Conservation (phyloP, 192 early-diverging fungal genomes). For the Coemansia sp. region DNA sequence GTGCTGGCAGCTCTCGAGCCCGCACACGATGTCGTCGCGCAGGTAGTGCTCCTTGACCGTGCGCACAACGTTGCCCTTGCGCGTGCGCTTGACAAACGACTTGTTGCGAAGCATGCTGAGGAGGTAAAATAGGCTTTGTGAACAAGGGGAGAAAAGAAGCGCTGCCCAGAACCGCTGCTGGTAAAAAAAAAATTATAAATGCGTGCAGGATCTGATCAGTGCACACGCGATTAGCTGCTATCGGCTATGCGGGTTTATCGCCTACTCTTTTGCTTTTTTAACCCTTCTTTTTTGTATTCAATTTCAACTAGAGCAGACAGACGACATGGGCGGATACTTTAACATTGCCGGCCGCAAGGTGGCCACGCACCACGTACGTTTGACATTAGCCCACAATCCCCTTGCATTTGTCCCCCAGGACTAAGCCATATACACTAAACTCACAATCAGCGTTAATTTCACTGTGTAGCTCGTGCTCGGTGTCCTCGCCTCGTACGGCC, state of each 20-base stretch:
- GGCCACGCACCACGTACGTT: conserved; percentile 49
- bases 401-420: too few relatives aligned
- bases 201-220: not conserved
- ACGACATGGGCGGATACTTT: conserved; percentile 45
- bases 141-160: too few relatives aligned
- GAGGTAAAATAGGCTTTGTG: too few relatives aligned
- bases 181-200: too few relatives aligned
- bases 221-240: not conserved
- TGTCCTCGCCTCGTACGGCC: conserved; percentile 39
- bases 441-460: not conserved
- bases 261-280: not conserved
- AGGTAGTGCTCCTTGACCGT: conserved; percentile 96
- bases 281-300: not conserved
- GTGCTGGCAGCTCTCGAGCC: conserved; percentile 24
- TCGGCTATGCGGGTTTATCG: not conserved
- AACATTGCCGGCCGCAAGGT: conserved; percentile 51
- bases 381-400: not conserved
- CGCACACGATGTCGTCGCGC: conserved; percentile 91
- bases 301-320: not conserved
- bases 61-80: conserved; percentile 87
- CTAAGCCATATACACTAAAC: too few relatives aligned
- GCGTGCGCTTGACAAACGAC: conserved; percentile 85
- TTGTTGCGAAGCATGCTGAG: conserved; percentile 80
- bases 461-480: conserved; percentile 47
- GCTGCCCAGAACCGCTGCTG: too few relatives aligned